These are phyloP conservation scores for Austroboletus olivaceoglutinosus DNA, from an alignment of 1,284 basidiomycete genomes.

Conservation along the genomic window DNA sequence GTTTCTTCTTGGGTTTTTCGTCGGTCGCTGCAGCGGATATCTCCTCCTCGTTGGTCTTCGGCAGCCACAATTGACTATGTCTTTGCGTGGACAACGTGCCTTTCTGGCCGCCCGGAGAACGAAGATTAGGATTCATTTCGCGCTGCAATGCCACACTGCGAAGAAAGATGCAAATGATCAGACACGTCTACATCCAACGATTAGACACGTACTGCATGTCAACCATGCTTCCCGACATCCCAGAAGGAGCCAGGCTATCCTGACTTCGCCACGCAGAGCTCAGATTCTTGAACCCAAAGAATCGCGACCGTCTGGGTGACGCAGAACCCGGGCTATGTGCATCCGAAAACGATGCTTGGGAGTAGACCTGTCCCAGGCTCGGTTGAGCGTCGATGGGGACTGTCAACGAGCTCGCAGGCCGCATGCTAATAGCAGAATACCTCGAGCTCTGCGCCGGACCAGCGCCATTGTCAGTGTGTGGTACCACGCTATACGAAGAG, in stretches of 20 bases:
- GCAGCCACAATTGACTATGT: slow-evolving; percentile 55
- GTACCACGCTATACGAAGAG: slow-evolving; percentile 56
- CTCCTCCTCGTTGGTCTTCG: slow-evolving; percentile 38
- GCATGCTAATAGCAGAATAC: slow-evolving; percentile 57
- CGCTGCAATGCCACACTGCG: slow-evolving; percentile 70
- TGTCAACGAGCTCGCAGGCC: slow-evolving; percentile 66
- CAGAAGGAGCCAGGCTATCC: slow-evolving; percentile 74
- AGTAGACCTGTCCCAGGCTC: slow-evolving; percentile 59
- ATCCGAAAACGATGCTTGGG: slow-evolving; percentile 76
- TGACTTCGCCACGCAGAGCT: slow-evolving; percentile 74
- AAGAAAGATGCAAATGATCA: slow-evolving; percentile 11
- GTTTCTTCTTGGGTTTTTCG: slow-evolving; percentile 63
- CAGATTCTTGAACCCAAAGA: slow-evolving; percentile 80
- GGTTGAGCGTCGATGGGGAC: slow-evolving; percentile 57
- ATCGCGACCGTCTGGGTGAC: slow-evolving; percentile 70
- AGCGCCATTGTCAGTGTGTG: slow-evolving; percentile 58
- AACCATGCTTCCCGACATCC: slow-evolving; percentile 82
- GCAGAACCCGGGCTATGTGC: slow-evolving; percentile 66
- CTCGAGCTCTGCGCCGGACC: slow-evolving; percentile 54
- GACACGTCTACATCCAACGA: slow-evolving; percentile 2
- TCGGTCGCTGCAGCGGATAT: slow-evolving; percentile 22
- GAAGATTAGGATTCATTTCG: slow-evolving; percentile 47
- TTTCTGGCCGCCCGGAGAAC: slow-evolving; percentile 44
- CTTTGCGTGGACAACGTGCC: slow-evolving; percentile 43
- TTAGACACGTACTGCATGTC: slow-evolving; percentile 83